Percentiles rank a stretch among this genome's conserved stretches.
Conservation (phyloP, 306 rosid genomes). For the Biancaea sappan region DNA sequence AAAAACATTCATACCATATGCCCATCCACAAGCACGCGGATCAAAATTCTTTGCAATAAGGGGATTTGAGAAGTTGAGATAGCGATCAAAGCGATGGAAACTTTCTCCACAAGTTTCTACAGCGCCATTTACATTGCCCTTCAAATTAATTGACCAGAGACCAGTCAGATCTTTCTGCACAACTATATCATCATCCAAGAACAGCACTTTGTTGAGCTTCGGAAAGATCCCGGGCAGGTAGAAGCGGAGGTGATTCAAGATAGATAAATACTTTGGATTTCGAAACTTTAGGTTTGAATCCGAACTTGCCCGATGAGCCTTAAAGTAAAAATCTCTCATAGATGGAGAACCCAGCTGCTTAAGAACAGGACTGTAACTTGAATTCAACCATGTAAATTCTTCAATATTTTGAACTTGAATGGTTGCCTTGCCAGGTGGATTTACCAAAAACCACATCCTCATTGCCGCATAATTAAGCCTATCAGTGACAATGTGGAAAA, state of each 20-base stretch:
- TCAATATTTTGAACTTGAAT: slow-evolving; percentile 87
- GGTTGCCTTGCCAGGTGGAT: slow-evolving; percentile 83
- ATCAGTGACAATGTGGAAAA: slow-evolving; percentile 91
- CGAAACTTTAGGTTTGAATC: slow-evolving; percentile 90
- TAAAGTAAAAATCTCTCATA: slow-evolving; percentile 91
- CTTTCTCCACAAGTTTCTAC: slow-evolving; percentile 98
- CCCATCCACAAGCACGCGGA: slow-evolving; percentile 99
- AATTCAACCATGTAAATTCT: slow-evolving; percentile 91
- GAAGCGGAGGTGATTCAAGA: slow-evolving; percentile 97
- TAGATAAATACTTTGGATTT: slow-evolving; percentile 93
- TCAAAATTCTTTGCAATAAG: slow-evolving; percentile 85
- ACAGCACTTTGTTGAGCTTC: slow-evolving; percentile 82
- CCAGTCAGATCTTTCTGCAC: slow-evolving; percentile 89
- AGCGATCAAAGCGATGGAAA: slow-evolving; percentile 94
- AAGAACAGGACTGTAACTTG: slow-evolving; percentile 97
- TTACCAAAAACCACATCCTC: slow-evolving; percentile 98
- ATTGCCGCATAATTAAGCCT: slow-evolving; percentile 92
- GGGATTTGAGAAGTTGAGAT: slow-evolving; percentile 96
- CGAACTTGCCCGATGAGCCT: slow-evolving; percentile 76
- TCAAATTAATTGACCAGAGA: slow-evolving; percentile 84
- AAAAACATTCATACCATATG: slow-evolving; percentile 96
- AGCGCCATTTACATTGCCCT: slow-evolving; percentile 95
- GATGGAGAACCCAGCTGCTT: slow-evolving; percentile 84
- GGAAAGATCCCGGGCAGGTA: slow-evolving; percentile 96
- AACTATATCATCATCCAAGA: slow-evolving; percentile 94